Percentiles rank a stretch among this genome's conserved stretches.
Conservation (phyloP, 1,284 basidiomycete species). For the Vanrija sp. region DNA sequence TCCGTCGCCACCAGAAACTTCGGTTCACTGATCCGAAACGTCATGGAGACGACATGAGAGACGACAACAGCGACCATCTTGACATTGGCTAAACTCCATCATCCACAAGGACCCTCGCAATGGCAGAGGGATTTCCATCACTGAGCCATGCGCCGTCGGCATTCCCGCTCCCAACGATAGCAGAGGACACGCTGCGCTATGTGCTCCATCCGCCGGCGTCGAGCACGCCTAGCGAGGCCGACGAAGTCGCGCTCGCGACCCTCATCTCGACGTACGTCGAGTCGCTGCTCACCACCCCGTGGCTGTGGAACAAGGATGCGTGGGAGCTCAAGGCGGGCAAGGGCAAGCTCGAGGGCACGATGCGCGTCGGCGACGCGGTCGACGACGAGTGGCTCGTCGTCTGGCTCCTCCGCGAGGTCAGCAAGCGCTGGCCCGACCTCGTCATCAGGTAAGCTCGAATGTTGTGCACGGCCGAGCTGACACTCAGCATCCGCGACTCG, state of each 20-base stretch:
- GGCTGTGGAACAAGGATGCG: conserved; percentile 83
- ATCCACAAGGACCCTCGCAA: conserved; percentile 26
- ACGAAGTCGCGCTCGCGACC: conserved; percentile 64
- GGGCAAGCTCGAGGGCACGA: conserved; percentile 61
- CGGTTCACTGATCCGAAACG: no score
- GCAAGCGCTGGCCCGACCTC: conserved; percentile 68
- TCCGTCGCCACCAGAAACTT: no score
- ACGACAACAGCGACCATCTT: no score
- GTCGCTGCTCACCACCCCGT: conserved; percentile 57
- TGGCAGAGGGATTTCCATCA: conserved; percentile 45
- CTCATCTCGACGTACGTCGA: conserved; percentile 63
- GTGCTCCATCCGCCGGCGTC: conserved; percentile 60
- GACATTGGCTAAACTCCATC: not conserved
- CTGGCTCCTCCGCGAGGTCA: conserved; percentile 77
- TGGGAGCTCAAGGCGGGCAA: conserved; percentile 71
- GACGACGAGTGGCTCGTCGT: conserved; percentile 96
- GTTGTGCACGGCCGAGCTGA: conserved; percentile 4
- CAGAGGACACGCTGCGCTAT: conserved; percentile 81
- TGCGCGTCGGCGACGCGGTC: conserved; percentile 86
- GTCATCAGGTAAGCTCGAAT: conserved; percentile 54
- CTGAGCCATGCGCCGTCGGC: conserved; percentile 33
- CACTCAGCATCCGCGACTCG: conserved; percentile 66
- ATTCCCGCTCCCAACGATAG: conserved; percentile 54
- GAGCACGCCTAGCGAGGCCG: conserved; percentile 51
- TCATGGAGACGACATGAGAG: no score